These are phyloP conservation scores for Eucalyptus marginata DNA, from an alignment of 345 rosid genomes.

Conservation along the genomic window DNA sequence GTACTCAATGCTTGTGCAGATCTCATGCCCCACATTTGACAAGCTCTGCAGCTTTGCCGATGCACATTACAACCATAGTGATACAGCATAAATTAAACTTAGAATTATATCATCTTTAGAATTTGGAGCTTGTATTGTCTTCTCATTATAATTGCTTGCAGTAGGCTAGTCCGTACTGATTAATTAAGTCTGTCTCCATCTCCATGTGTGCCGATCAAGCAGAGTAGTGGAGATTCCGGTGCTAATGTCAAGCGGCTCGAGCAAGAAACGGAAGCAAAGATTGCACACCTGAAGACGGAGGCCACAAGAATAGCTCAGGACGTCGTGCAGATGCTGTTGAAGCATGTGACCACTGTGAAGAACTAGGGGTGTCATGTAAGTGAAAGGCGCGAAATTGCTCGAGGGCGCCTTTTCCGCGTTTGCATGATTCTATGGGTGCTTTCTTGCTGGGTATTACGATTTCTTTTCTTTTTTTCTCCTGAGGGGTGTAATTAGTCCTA, in stretches of 20 bases:
- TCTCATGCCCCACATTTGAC: background rate
- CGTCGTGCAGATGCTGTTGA: conserved; percentile 63
- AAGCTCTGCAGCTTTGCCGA: background rate
- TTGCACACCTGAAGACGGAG: conserved; percentile 45
- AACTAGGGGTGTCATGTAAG: conserved; percentile 10
- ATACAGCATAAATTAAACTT: background rate
- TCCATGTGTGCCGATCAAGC: background rate
- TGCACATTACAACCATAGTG: background rate
- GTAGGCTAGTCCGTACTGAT: background rate
- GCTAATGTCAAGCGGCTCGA: conserved; percentile 85
- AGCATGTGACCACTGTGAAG: conserved; percentile 54
- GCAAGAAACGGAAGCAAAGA: conserved; percentile 59
- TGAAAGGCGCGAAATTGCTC: background rate
- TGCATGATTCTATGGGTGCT: background rate
- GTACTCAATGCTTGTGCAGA: background rate
- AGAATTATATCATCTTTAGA: background rate
- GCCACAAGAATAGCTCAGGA: conserved; percentile 44
- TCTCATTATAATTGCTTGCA: background rate
- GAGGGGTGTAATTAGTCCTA: background rate
- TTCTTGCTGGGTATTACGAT: background rate
- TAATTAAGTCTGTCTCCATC: background rate
- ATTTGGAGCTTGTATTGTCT: background rate
- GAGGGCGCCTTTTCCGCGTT: background rate
- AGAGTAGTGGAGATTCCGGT: conserved; percentile 88
- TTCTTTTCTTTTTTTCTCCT: background rate